Conservation (phyloP, 495 filamentous ascomycete species). For the Hypomontagnella monticulosa region DNA sequence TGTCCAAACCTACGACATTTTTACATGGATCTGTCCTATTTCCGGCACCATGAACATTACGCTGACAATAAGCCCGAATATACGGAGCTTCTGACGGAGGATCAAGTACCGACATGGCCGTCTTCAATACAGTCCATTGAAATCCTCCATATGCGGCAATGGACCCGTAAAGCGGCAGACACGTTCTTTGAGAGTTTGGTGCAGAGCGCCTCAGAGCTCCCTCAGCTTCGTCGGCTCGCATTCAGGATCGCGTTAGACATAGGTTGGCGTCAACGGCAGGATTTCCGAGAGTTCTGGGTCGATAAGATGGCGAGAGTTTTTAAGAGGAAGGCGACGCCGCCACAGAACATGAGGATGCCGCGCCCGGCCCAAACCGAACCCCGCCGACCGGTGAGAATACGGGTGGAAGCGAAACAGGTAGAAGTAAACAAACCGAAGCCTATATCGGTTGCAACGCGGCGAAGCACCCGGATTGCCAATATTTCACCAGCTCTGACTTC, state of each 20-base stretch:
- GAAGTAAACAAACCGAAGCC: background rate
- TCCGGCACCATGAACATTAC: conserved; percentile 59
- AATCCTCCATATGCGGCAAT: conserved; percentile 77
- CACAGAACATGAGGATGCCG: conserved; percentile 50
- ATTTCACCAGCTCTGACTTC: conserved; percentile 44
- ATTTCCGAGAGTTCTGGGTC: conserved; percentile 77
- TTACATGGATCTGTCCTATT: conserved; percentile 77
- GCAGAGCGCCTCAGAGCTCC: conserved; percentile 69
- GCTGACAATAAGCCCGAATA: conserved; percentile 77
- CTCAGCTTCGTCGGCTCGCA: conserved; percentile 69
- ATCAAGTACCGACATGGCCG: conserved; percentile 80
- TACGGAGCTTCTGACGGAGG: conserved; percentile 63
- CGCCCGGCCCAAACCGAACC: conserved; percentile 42
- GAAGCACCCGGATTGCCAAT: conserved; percentile 39
- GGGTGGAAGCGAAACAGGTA: conserved; percentile 14
- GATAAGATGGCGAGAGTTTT: conserved; percentile 71
- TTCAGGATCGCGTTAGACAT: conserved; percentile 78
- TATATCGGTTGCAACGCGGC: conserved; percentile 15
- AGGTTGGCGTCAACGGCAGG: conserved; percentile 79
- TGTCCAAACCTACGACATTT: conserved; percentile 76
- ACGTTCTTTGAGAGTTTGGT: conserved; percentile 80
- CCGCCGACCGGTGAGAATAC: conserved; percentile 20
- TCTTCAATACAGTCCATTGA: conserved; percentile 72
- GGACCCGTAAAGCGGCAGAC: conserved; percentile 68
- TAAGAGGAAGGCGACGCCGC: conserved; percentile 63